phyloP scores from a whole-genome alignment of 1,139 yeast genomes.

The Candida frijolesensis region DNA sequence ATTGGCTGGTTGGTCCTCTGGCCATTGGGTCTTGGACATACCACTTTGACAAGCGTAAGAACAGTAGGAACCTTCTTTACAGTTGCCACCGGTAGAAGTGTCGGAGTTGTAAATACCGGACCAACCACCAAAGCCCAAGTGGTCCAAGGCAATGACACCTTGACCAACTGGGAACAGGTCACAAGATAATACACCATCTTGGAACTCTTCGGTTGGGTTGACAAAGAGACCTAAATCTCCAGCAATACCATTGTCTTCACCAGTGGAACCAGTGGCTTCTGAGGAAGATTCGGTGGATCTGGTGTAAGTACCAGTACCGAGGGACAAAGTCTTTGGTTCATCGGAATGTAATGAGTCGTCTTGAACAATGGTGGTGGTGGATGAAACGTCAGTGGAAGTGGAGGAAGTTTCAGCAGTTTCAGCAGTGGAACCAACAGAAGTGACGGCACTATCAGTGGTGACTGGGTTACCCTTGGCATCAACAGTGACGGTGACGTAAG shows the following conservation, averaged over 20 bases:
- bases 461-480: slow-evolving; percentile 36
- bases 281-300: slow-evolving; percentile 16
- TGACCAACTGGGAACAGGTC: slow-evolving; percentile 66
- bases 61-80: slow-evolving; percentile 77
- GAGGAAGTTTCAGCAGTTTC: slow-evolving; percentile 12
- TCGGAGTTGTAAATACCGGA: slow-evolving; percentile 66
- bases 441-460: slow-evolving; percentile 16
- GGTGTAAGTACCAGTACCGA: slow-evolving; percentile 10
- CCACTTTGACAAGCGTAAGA: slow-evolving; percentile 89
- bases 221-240: slow-evolving; percentile 61
- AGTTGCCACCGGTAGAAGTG: slow-evolving; percentile 65
- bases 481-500: slow-evolving; percentile 48
- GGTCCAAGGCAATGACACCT: slow-evolving; percentile 65
- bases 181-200: slow-evolving; percentile 68
- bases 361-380: slow-evolving; percentile 28
- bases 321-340: slow-evolving; percentile 38
- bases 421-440: slow-evolving; percentile 15
- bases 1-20: slow-evolving; percentile 64
- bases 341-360: slow-evolving; percentile 58
- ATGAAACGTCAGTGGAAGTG: slow-evolving; percentile 13
- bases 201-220: slow-evolving; percentile 55
- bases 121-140: slow-evolving; percentile 65
- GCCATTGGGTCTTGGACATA: slow-evolving; percentile 92
- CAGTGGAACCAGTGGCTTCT: slow-evolving; percentile 19
- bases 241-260: slow-evolving; percentile 34